These are phyloP conservation scores for Poterioochromonas sp. DNA, from an alignment of 352 stramenopile species.

Conservation along the genomic window DNA sequence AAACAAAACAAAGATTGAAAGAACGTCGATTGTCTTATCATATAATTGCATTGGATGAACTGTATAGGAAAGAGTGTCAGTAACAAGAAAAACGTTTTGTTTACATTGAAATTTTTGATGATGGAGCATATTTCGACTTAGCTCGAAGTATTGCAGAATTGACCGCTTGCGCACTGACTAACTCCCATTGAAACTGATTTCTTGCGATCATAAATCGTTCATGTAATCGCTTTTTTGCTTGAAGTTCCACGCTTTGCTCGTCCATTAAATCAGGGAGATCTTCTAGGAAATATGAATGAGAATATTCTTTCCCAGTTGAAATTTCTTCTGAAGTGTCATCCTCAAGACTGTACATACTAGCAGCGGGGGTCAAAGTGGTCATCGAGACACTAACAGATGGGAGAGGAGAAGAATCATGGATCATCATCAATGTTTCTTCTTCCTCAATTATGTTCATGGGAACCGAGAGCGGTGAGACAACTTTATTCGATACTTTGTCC, in stretches of 20 bases:
- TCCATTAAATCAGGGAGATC: neutral
- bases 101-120: too few species aligned
- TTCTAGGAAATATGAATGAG: neutral
- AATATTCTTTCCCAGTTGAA: neutral
- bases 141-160: neutral
- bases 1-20: too few species aligned
- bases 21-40: too few species aligned
- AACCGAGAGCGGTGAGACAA: too few species aligned
- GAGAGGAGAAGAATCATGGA: too few species aligned
- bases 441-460: too few species aligned
- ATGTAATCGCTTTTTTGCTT: neutral
- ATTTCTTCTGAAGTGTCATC: neutral
- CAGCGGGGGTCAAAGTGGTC: neutral
- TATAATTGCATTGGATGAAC: too few species aligned
- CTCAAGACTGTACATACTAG: neutral
- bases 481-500: too few species aligned
- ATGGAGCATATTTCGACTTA: too few species aligned
- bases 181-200: neutral
- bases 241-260: neutral
- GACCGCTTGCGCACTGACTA: neutral
- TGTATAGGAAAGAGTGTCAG: too few species aligned
- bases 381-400: neutral
- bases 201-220: neutral
- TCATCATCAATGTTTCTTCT: too few species aligned
- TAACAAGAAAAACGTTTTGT: too few species aligned